These are phyloP conservation scores for Melocanna baccifera DNA, from an alignment of 176 grass and related monocot genomes.

Conservation along the genomic window DNA sequence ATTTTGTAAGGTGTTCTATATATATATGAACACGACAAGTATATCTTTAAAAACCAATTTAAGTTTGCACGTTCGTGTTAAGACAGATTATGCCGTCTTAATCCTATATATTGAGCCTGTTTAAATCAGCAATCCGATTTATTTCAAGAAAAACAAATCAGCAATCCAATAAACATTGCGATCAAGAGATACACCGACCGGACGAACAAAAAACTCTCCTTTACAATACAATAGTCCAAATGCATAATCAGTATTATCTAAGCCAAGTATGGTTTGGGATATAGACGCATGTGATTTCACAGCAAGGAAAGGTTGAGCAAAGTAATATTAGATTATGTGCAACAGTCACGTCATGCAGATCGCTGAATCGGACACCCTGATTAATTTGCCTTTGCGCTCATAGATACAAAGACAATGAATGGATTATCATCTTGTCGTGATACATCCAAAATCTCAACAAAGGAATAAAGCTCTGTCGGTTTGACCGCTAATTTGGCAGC, in stretches of 20 bases:
- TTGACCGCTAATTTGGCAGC: slow-evolving; percentile 36
- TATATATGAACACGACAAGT: background rate
- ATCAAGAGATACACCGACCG: background rate
- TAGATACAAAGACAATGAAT: background rate
- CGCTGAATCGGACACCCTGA: background rate
- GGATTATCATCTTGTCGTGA: background rate
- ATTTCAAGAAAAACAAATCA: background rate
- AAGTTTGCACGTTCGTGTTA: background rate
- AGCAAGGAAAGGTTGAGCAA: slow-evolving; percentile 30
- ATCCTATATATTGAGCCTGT: background rate
- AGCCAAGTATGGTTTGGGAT: background rate
- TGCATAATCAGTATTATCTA: background rate
- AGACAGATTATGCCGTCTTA: background rate
- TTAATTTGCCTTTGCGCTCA: background rate
- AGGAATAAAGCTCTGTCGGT: slow-evolving; percentile 18
- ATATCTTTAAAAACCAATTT: background rate
- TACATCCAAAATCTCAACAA: slow-evolving; percentile 22
- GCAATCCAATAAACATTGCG: background rate
- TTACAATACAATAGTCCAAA: slow-evolving; percentile 9
- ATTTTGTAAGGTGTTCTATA: background rate
- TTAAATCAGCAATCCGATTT: background rate
- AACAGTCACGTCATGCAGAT: slow-evolving; percentile 36
- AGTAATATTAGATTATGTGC: slow-evolving; percentile 1
- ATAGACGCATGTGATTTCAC: background rate
- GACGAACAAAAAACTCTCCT: background rate